Evolutionary conservation across 2,329 filamentous ascomycete genomes (phyloP).

Genomic region (Rutstroemia sydowiana): DNA sequence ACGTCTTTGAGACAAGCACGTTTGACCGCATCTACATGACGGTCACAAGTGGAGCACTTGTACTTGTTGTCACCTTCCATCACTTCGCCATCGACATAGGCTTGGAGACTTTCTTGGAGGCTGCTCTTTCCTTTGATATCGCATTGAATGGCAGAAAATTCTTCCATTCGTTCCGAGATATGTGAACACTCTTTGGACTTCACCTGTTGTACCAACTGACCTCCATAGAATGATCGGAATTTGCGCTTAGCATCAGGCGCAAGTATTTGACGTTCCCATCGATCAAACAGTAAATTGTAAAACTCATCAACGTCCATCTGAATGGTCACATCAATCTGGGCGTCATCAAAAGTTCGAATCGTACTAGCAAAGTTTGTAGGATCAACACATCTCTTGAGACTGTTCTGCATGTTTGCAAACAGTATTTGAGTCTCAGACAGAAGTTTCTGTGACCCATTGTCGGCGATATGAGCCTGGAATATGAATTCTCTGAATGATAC

Average conservation of each 20-base stretch:
- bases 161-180: constrained; percentile 82
- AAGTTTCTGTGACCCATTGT: constrained; percentile 55
- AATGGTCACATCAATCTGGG: constrained; percentile 73
- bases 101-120: constrained; percentile 79
- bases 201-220: constrained; percentile 87
- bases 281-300: constrained; percentile 87
- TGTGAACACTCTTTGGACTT: constrained; percentile 92
- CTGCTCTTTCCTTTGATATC: constrained; percentile 88
- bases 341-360: constrained; percentile 77
- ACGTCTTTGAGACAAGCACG: constrained; percentile 86
- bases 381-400: constrained; percentile 64
- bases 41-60: constrained; percentile 85
- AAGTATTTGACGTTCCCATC: constrained; percentile 77
- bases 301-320: constrained; percentile 99
- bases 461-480: constrained; percentile 50
- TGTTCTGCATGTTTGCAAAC: constrained; percentile 82
- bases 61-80: constrained; percentile 99
- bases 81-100: constrained; percentile 93
- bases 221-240: constrained; percentile 82
- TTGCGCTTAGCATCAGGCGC: constrained; percentile 59
- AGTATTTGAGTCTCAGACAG: constrained; percentile 72
- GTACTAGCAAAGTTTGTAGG: constrained; percentile 64
- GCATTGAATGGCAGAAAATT: constrained; percentile 90
- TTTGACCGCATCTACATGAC: constrained; percentile 88
- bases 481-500: constrained; percentile 80